Evolutionary conservation across 1,139 yeast species (phyloP).

Genomic region (Sugiyamaella novakii): DNA sequence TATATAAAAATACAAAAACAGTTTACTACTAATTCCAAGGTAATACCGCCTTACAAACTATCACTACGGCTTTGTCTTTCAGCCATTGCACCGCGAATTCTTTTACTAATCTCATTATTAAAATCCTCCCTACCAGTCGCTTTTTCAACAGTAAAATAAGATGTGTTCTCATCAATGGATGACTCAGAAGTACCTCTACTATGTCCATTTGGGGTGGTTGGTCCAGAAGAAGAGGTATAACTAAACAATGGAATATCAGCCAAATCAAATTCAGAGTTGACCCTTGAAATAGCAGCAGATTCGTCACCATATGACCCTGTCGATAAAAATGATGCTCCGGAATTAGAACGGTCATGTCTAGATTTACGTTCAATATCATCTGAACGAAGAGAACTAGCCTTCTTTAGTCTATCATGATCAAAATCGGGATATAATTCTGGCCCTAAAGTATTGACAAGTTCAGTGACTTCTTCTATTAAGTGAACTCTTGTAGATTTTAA

Average conservation of each 20-base stretch:
- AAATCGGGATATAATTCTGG: conserved; percentile 81
- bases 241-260: conserved; percentile 58
- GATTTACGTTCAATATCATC: conserved; percentile 13
- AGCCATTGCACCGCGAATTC: conserved; percentile 39
- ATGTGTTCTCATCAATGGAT: conserved; percentile 19
- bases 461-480: conserved; percentile 62
- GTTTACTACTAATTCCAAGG: no score
- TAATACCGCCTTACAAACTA: no score
- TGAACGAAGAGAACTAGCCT: neutral
- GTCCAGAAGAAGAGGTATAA: conserved; percentile 18
- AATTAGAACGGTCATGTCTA: conserved; percentile 20
- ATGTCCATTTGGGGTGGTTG: conserved; percentile 19
- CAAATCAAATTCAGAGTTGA: conserved; percentile 55
- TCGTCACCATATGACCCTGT: conserved; percentile 30
- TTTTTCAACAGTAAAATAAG: conserved; percentile 2
- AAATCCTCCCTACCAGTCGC: conserved; percentile 29
- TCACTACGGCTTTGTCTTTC: conserved; percentile 28
- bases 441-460: conserved; percentile 69
- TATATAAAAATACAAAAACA: conserved; percentile 5
- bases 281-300: conserved; percentile 57
- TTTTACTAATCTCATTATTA: conserved; percentile 34
- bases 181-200: conserved; percentile 19
- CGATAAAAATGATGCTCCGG: conserved; percentile 29
- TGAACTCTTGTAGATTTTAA: conserved; percentile 58
- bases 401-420: conserved; percentile 43